Evolutionary conservation across 2,329 filamentous ascomycete genomes (phyloP).

Genomic region (Hysterium pulicare): DNA sequence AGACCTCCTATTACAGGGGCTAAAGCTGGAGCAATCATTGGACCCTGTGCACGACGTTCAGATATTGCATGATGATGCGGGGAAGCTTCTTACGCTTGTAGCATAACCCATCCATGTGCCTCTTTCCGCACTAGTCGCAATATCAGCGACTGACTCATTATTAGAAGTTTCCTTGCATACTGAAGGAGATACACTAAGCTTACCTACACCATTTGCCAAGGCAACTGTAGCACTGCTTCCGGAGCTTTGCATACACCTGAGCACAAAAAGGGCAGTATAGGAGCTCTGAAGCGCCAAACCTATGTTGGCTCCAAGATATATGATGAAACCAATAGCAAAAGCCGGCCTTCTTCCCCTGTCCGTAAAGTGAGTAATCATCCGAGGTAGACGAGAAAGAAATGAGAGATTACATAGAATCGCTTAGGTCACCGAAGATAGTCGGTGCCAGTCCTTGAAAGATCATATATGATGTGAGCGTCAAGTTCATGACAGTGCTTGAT

Average conservation of each 20-base stretch:
- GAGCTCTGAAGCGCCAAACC: slow-evolving; percentile 31
- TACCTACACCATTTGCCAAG: slow-evolving; percentile 63
- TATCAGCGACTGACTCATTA: slow-evolving; percentile 69
- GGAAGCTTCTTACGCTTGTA: slow-evolving; percentile 47
- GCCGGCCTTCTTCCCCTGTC: neutral
- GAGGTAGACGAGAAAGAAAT: neutral
- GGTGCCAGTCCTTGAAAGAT: slow-evolving; percentile 46
- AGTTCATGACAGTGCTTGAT: slow-evolving; percentile 35
- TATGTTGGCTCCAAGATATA: slow-evolving; percentile 32
- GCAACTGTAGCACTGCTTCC: slow-evolving; percentile 69
- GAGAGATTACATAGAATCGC: slow-evolving; percentile 28
- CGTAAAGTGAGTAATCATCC: neutral
- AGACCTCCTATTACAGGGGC: slow-evolving; percentile 28
- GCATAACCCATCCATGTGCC: slow-evolving; percentile 69
- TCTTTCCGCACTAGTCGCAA: slow-evolving; percentile 63
- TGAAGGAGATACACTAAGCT: too few species aligned
- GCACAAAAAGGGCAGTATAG: slow-evolving; percentile 50
- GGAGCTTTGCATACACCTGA: slow-evolving; percentile 61
- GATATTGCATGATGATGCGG: slow-evolving; percentile 20
- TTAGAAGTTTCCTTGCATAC: too few species aligned
- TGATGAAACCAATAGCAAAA: slow-evolving; percentile 20
- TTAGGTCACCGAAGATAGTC: slow-evolving; percentile 40
- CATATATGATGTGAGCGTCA: slow-evolving; percentile 46
- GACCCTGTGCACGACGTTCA: slow-evolving; percentile 42
- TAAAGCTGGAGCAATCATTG: slow-evolving; percentile 21